Conservation (phyloP, 805 yeast species). For the Metschnikowia vanudenii region DNA sequence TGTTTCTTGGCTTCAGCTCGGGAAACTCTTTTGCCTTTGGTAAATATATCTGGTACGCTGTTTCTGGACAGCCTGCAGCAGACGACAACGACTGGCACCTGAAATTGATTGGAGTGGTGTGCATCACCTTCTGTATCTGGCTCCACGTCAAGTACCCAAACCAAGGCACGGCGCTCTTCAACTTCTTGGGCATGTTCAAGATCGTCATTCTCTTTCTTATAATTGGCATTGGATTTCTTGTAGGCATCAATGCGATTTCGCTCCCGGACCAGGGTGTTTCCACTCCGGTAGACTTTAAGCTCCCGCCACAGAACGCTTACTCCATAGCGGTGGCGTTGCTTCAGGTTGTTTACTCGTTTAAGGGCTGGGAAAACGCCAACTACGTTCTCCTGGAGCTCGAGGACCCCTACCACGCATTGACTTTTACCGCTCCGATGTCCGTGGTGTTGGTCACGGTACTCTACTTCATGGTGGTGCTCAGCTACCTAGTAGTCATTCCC, state of each 20-base stretch:
- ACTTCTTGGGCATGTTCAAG: conserved; percentile 54
- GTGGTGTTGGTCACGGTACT: conserved; percentile 51
- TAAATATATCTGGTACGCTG: conserved; percentile 47
- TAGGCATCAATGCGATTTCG: conserved; percentile 30
- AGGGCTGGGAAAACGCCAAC: conserved; percentile 72
- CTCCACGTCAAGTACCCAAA: conserved; percentile 51
- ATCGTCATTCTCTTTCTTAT: conserved; percentile 50
- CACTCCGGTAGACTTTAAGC: conserved; percentile 5
- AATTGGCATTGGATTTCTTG: conserved; percentile 47
- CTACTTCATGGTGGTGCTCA: conserved; percentile 55
- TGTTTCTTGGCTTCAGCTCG: conserved; percentile 59
- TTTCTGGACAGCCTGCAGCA: conserved; percentile 25
- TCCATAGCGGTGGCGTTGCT: conserved; percentile 55
- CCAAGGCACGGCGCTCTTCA: conserved; percentile 51
- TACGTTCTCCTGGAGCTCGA: conserved; percentile 58
- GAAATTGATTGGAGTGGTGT: conserved; percentile 48
- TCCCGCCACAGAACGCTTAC: conserved; percentile 41
- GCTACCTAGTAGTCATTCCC: conserved; percentile 56
- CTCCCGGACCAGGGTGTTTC: conserved; percentile 13
- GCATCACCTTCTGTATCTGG: conserved; percentile 45
- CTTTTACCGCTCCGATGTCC: conserved; percentile 61
- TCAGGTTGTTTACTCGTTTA: conserved; percentile 60
- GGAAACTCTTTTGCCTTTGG: conserved; percentile 69
- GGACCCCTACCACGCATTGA: conserved; percentile 54
- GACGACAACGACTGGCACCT: conserved; percentile 28